phyloP scores from a whole-genome alignment of 345 rosid species.

The Sonneratia caseolaris region DNA sequence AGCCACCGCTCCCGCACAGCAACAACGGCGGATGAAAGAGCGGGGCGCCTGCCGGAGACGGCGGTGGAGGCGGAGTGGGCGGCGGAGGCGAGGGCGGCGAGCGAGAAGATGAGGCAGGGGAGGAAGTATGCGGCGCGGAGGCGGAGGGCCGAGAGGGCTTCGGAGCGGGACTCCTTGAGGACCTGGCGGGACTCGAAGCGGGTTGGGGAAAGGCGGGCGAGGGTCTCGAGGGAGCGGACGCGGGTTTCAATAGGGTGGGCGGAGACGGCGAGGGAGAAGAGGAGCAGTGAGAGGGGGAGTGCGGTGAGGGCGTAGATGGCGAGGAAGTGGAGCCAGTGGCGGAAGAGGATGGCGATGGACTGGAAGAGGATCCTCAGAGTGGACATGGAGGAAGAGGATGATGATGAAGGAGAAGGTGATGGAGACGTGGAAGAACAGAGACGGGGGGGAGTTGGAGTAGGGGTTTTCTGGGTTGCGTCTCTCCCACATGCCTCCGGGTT shows the following conservation, averaged over 20 bases:
- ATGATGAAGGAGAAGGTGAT: background rate
- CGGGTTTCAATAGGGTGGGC: slow-evolving; percentile 39
- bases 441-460: background rate
- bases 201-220: slow-evolving; percentile 37
- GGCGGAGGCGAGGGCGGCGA: slow-evolving; percentile 28
- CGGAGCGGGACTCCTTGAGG: slow-evolving; percentile 52
- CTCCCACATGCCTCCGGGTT: slow-evolving; percentile 12
- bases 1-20: slow-evolving; percentile 33
- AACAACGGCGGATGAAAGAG: slow-evolving; percentile 17
- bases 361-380: slow-evolving; percentile 18
- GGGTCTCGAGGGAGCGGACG: slow-evolving; percentile 44
- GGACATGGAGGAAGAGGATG: background rate
- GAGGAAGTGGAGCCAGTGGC: slow-evolving; percentile 35
- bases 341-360: slow-evolving; percentile 33
- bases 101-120: slow-evolving; percentile 49
- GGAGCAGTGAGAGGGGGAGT: slow-evolving; percentile 52
- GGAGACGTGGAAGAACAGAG: background rate
- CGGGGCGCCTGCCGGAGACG: slow-evolving; percentile 27
- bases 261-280: slow-evolving; percentile 41
- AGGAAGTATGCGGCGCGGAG: slow-evolving; percentile 32
- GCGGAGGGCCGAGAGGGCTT: slow-evolving; percentile 45
- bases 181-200: slow-evolving; percentile 56
- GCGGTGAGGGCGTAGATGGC: slow-evolving; percentile 33
- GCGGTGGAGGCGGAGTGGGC: slow-evolving; percentile 27
- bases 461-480: slow-evolving; percentile 1